Conservation (phyloP, 495 filamentous ascomycete genomes). For the Aspergillus indologenus region DNA sequence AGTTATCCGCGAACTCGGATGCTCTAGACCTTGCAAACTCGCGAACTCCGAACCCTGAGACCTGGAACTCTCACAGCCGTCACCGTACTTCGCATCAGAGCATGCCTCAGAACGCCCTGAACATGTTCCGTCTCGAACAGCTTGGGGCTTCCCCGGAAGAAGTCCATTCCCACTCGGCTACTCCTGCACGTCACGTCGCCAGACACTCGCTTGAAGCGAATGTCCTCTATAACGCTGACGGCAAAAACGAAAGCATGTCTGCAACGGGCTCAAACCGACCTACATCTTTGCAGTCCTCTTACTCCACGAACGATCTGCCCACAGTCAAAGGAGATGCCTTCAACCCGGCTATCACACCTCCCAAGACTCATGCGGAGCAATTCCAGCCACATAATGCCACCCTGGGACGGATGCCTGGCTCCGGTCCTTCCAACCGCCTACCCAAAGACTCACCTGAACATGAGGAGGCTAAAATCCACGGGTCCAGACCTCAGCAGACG, state of each 20-base stretch:
- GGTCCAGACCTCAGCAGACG: slow-evolving; percentile 55
- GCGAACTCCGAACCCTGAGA: slow-evolving; percentile 62
- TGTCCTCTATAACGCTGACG: slow-evolving; percentile 31
- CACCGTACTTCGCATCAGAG: slow-evolving; percentile 79
- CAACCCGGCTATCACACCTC: slow-evolving; percentile 51
- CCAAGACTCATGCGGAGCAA: slow-evolving; percentile 67
- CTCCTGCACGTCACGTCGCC: slow-evolving; percentile 34
- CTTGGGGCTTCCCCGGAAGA: slow-evolving; percentile 25
- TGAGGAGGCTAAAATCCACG: slow-evolving; percentile 36
- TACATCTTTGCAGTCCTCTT: slow-evolving; percentile 68
- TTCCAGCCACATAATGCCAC: slow-evolving; percentile 81
- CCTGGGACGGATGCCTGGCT: slow-evolving; percentile 68
- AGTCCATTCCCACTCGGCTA: slow-evolving; percentile 16
- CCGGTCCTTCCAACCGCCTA: slow-evolving; percentile 58
- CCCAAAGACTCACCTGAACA: slow-evolving; percentile 61
- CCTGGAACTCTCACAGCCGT: slow-evolving; percentile 64
- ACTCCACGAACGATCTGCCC: slow-evolving; percentile 87
- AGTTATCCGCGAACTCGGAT: slow-evolving; percentile 78
- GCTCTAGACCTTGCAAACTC: slow-evolving; percentile 77
- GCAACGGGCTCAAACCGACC: slow-evolving; percentile 33
- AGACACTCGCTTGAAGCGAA: slow-evolving; percentile 58
- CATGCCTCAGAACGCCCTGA: slow-evolving; percentile 62
- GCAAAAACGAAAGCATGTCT: slow-evolving; percentile 25
- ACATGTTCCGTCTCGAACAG: slow-evolving; percentile 36
- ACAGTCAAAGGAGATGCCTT: slow-evolving; percentile 65